A percentile compares a stretch with the other conserved stretches of the same genome.
phyloP scores from a whole-genome alignment of 495 filamentous ascomycete genomes.

The Penicillium bovifimosum region DNA sequence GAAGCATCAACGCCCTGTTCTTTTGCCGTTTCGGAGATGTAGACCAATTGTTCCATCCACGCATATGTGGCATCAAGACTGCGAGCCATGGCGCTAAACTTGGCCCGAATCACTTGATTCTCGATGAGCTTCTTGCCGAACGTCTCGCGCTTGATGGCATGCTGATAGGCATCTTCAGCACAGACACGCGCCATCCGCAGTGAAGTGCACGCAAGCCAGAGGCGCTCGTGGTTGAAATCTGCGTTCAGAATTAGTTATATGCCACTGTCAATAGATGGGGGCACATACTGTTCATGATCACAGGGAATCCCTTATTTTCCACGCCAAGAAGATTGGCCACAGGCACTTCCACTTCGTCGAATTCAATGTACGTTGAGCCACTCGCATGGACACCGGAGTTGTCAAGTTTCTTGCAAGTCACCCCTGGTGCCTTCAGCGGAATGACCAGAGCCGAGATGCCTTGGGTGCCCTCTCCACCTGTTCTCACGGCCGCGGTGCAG shows the following conservation, averaged over 20 bases:
- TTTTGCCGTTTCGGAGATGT: conserved; percentile 26
- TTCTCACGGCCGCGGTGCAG: conserved; percentile 46
- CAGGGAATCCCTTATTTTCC: conserved; percentile 37
- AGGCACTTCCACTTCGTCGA: conserved; percentile 34
- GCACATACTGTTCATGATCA: conserved; percentile 34
- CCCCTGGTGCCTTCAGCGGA: conserved; percentile 34
- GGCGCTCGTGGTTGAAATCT: conserved; percentile 41
- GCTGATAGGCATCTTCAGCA: conserved; percentile 32
- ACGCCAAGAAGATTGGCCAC: conserved; percentile 28
- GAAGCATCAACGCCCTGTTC: conserved; percentile 16
- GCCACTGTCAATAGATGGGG: too few relatives aligned
- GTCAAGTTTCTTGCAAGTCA: conserved; percentile 62
- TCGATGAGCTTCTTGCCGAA: conserved; percentile 38
- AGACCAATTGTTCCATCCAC: conserved; percentile 36
- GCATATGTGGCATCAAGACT: conserved; percentile 35
- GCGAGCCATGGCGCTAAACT: conserved; percentile 33
- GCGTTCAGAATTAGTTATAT: too few relatives aligned
- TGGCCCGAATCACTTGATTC: conserved; percentile 34
- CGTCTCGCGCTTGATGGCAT: conserved; percentile 37
- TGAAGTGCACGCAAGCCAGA: conserved; percentile 29
- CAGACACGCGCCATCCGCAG: conserved; percentile 36
- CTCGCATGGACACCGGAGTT: conserved; percentile 54
- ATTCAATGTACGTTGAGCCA: conserved; percentile 28
- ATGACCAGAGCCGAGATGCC: conserved; percentile 44
- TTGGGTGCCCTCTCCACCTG: conserved; percentile 34